Evolutionary conservation across 768 basidiomycete genomes (phyloP), one percentile per base, ranked within the genome.

Genomic region (Macrolepiota fuliginosa): DNA sequence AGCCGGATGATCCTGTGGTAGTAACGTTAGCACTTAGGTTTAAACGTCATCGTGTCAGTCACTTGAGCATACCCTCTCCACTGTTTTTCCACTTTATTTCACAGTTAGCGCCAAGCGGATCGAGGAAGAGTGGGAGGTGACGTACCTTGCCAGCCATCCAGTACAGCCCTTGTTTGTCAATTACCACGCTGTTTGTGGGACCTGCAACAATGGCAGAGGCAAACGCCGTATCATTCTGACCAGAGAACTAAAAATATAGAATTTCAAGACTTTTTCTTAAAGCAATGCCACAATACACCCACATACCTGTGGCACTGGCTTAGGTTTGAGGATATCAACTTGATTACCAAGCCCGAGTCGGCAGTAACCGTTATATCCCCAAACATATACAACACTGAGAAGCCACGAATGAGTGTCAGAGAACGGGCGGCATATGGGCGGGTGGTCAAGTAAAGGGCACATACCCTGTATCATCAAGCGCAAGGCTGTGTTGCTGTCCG

Each of bases 311-410:
- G 94, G 92, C 11, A 98, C 90, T 35, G 87, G 69, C 67, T 91
- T 92, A 0, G 96, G 96, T 36, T 85, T 80, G 42, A 98, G 77
- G 0, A 79, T 82, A 64, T 95, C 94, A 29, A 88, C 85, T 71
- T 95, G 94, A 66, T 91, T 89, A 5, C 92, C 92, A 19, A 95
- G 80, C 19, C 96, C 96, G 36, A 96, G 82, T 17, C 96, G 87
- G 65, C 94, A 95, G 71, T 97, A 96, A 9, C 92, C 92, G 61
- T 92, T 92, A 69, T 89, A 93, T 4, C 92, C 93, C 91, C 92
- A 95, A 5, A 90, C 88, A 67, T 90, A 91, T 6, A 92, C 88
- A 54, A 87, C 72, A 0, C 92, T 93, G 63, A 25, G 39, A 67
- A 29, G n/a, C 2, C 53, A n/a, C 45, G 19, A 47, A 47, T 15